Conservation (phyloP, 78 protist species). For the Dictyostelium firmibasis region DNA sequence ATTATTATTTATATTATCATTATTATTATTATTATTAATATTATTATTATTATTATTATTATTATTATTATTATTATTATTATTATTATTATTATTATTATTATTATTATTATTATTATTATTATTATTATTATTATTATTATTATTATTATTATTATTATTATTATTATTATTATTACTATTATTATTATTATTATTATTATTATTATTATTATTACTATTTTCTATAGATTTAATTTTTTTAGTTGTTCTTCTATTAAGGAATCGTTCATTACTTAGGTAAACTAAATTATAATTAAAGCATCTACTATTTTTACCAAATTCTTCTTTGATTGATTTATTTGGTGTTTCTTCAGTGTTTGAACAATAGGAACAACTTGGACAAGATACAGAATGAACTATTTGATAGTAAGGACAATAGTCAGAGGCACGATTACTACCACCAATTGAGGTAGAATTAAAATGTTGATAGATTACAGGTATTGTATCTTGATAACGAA, state of each 20-base stretch:
- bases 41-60: not conserved
- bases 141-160: too few species aligned
- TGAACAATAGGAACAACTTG: not conserved
- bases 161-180: not conserved
- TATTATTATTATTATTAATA: not conserved
- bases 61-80: not conserved
- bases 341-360: not conserved
- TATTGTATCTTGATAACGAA: not conserved
- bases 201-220: not conserved
- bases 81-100: too few species aligned
- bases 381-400: not conserved
- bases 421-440: slow-evolving; percentile 29
- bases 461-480: slow-evolving; percentile 56
- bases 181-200: not conserved
- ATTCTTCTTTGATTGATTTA: not conserved
- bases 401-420: slow-evolving; percentile 47
- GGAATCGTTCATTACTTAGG: not conserved
- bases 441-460: slow-evolving; percentile 28
- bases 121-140: not conserved
- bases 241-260: not conserved
- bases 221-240: too few species aligned
- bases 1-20: not conserved
- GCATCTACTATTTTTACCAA: slow-evolving; percentile 37
- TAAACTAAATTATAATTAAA: slow-evolving; percentile 29
- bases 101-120: not conserved